Evolutionary conservation across 2,329 filamentous ascomycete genomes (phyloP).

Genomic region (Botryotinia globosa): DNA sequence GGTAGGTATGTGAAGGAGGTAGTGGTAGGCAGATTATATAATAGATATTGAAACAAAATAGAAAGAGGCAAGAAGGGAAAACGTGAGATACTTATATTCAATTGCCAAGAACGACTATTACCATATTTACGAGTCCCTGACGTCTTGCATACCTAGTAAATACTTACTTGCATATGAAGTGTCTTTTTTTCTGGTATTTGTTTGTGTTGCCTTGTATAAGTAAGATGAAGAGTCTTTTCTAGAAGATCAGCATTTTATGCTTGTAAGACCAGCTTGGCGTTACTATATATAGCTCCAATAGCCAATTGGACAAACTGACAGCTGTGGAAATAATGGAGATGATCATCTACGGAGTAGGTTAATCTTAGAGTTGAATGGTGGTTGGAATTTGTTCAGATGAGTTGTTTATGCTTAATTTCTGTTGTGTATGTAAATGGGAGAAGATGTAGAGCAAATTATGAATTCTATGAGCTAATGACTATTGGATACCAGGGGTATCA

Average conservation of each 20-base stretch:
- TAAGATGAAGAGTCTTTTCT: conserved; percentile 7
- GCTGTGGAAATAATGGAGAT: not conserved
- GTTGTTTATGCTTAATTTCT: conserved; percentile 12
- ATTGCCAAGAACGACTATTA: conserved; percentile 10
- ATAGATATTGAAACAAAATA: not conserved
- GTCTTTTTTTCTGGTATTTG: conserved; percentile 12
- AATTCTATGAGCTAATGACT: not conserved
- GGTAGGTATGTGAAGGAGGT: not conserved
- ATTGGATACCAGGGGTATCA: not conserved
- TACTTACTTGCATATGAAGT: conserved; percentile 1
- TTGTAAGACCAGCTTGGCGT: not conserved
- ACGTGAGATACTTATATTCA: conserved; percentile 12
- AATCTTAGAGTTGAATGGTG: not conserved
- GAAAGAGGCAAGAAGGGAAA: not conserved
- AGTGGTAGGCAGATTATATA: not conserved
- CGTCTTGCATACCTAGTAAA: not conserved
- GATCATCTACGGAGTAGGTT: not conserved
- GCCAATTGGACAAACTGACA: conserved; percentile 1
- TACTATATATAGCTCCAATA: not conserved
- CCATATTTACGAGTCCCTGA: not conserved
- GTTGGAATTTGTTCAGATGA: not conserved
- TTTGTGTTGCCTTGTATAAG: not conserved
- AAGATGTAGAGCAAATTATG: not conserved
- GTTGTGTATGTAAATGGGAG: not conserved
- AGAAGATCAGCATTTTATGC: conserved; percentile 11